These are phyloP conservation scores for Globisporangium lucens DNA, from an alignment of 352 stramenopile species.

Conservation along the genomic window DNA sequence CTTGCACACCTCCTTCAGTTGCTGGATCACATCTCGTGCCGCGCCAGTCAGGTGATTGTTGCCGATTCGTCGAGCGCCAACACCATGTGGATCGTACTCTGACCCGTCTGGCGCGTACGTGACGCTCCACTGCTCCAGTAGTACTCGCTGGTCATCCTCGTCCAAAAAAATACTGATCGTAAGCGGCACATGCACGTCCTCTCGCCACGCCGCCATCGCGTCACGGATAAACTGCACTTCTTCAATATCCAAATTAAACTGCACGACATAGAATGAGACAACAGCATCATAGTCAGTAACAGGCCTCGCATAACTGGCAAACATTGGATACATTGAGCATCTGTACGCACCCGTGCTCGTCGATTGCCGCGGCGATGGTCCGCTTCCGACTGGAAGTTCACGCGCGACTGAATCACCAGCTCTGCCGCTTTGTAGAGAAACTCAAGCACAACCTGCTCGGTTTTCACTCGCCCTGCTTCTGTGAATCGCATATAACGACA, in stretches of 20 bases:
- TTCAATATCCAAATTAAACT: conserved; percentile 87
- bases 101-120: conserved; percentile 40
- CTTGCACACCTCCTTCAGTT: conserved; percentile 81
- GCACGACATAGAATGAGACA: not conserved
- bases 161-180: conserved; percentile 71
- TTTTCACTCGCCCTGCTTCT: conserved; percentile 66
- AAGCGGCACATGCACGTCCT: conserved; percentile 69
- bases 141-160: conserved; percentile 38
- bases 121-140: conserved; percentile 79
- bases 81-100: conserved; percentile 18
- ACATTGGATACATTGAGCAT: not conserved
- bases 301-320: not conserved
- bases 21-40: conserved; percentile 68
- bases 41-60: conserved; percentile 23
- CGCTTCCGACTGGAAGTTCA: conserved; percentile 58
- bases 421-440: conserved; percentile 83
- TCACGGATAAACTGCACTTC: conserved; percentile 68
- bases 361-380: conserved; percentile 41
- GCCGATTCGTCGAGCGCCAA: not conserved
- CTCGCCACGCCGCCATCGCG: conserved; percentile 58
- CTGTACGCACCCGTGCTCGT: conserved; percentile 50
- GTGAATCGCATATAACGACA: not conserved
- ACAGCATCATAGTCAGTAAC: not conserved
- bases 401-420: conserved; percentile 78
- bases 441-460: conserved; percentile 82